These are phyloP conservation scores for Colletotrichum orbiculare DNA, from an alignment of 2,329 filamentous ascomycete genomes.

Conservation along the genomic window DNA sequence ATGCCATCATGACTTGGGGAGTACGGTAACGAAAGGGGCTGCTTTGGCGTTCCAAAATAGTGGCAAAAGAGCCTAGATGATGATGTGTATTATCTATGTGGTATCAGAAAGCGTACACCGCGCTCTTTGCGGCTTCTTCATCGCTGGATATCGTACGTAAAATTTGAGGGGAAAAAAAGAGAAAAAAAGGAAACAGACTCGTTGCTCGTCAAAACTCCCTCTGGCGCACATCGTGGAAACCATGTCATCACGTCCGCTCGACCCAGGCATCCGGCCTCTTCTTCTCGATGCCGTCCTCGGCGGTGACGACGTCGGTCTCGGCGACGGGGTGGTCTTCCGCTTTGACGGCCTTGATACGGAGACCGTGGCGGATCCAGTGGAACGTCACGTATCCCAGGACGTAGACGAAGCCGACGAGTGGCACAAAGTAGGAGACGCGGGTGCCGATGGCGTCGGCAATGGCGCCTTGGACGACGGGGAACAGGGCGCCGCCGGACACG, in stretches of 20 bases:
- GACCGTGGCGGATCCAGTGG: constrained; percentile 47
- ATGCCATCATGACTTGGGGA: too few relatives aligned
- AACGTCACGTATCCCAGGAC: constrained; percentile 46
- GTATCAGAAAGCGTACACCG: constrained; percentile 7
- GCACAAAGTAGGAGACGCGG: constrained; percentile 55
- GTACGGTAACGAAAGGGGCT: too few relatives aligned
- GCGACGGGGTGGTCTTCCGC: constrained; percentile 39
- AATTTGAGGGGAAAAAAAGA: neutral
- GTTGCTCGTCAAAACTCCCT: constrained; percentile 1
- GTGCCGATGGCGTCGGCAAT: constrained; percentile 52
- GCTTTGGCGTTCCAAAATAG: too few relatives aligned
- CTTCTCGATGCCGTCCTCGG: constrained; percentile 8
- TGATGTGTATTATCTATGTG: neutral
- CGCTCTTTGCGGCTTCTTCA: neutral
- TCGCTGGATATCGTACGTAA: neutral
- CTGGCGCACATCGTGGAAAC: neutral
- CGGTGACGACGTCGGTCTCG: constrained; percentile 21
- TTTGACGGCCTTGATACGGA: constrained; percentile 46
- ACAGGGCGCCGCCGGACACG: constrained; percentile 65
- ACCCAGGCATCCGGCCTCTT: constrained; percentile 21
- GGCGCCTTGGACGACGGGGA: constrained; percentile 64
- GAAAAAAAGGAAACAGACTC: neutral
- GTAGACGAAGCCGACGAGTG: constrained; percentile 54
- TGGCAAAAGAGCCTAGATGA: constrained; percentile 4
- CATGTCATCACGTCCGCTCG: neutral